These are phyloP conservation scores for Mucor mucedo DNA, from an alignment of 371 early-diverging fungal genomes.

Conservation along the genomic window DNA sequence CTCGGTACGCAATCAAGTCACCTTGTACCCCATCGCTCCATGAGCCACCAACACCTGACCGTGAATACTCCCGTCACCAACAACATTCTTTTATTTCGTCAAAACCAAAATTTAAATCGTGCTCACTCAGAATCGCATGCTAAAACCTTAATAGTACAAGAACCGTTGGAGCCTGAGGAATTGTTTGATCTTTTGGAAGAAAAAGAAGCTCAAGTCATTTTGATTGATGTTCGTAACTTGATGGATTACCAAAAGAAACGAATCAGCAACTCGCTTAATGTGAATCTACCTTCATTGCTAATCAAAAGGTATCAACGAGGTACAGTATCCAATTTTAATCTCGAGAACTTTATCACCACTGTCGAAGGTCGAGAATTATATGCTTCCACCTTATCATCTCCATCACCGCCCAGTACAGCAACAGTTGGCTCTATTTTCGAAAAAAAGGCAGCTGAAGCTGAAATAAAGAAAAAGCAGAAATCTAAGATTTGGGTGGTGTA, in stretches of 20 bases:
- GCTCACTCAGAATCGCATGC: slow-evolving; percentile 25
- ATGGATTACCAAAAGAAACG: slow-evolving; percentile 48
- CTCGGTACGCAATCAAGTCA: slow-evolving; percentile 14
- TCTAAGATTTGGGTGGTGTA: slow-evolving; percentile 52
- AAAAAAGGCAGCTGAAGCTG: slow-evolving; percentile 35
- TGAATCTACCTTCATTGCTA: slow-evolving; percentile 65
- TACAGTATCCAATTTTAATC: slow-evolving; percentile 60
- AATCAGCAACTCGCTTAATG: slow-evolving; percentile 57
- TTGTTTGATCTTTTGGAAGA: slow-evolving; percentile 20
- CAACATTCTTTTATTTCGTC: slow-evolving; percentile 4
- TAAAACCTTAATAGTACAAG: slow-evolving; percentile 12
- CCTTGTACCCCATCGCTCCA: slow-evolving; percentile 37
- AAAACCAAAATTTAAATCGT: slow-evolving; percentile 18
- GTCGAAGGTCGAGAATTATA: slow-evolving; percentile 60
- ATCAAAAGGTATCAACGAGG: slow-evolving; percentile 67
- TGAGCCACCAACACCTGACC: slow-evolving; percentile 38
- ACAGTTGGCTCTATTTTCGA: slow-evolving; percentile 22
- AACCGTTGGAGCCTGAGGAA: slow-evolving; percentile 31
- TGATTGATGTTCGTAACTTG: slow-evolving; percentile 56
- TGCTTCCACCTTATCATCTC: slow-evolving; percentile 3
- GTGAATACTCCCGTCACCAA: slow-evolving; percentile 3
- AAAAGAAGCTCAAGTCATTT: slow-evolving; percentile 18
- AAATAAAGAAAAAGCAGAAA: slow-evolving; percentile 19
- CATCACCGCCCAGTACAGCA: neutral
- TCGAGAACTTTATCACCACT: slow-evolving; percentile 70